Percentiles rank a stretch among this genome's conserved stretches.
Conservation (phyloP, 164 flowering plant species). For the Taxillus chinensis region DNA sequence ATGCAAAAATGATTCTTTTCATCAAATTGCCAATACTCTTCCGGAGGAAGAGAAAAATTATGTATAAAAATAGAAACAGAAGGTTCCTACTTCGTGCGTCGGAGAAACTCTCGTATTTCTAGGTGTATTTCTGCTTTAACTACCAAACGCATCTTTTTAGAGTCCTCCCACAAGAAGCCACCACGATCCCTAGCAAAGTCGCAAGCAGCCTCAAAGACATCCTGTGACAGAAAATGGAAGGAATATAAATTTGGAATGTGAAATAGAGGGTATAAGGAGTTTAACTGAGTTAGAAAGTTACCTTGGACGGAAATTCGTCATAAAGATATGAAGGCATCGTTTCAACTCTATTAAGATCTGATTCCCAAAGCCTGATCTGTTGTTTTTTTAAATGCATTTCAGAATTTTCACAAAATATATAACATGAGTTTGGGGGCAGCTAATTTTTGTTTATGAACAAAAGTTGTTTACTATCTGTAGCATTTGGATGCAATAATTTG, state of each 20-base stretch:
- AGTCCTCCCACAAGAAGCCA: conserved; percentile 64
- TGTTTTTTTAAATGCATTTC: background rate
- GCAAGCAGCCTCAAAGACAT: conserved; percentile 67
- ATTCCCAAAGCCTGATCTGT: conserved; percentile 89
- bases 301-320: conserved; percentile 75
- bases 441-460: no score
- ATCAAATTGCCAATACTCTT: no score
- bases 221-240: conserved; percentile 28
- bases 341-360: conserved; percentile 71
- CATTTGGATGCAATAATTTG: no score
- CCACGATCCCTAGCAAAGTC: conserved; percentile 72
- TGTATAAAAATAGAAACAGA: background rate
- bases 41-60: no score
- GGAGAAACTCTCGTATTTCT: conserved; percentile 58
- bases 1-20: no score
- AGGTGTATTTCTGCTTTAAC: conserved; percentile 55
- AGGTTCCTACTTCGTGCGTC: conserved; percentile 35
- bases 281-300: conserved; percentile 10
- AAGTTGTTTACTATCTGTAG: no score
- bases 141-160: conserved; percentile 62
- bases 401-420: conserved; percentile 3
- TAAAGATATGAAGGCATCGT: conserved; percentile 49
- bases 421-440: background rate
- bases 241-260: background rate
- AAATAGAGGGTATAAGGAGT: background rate